A percentile compares a stretch with the other conserved stretches of the same genome.
These are phyloP conservation scores for Pythium coloratum DNA, from an alignment of 352 stramenopile genomes.

Conservation along the genomic window DNA sequence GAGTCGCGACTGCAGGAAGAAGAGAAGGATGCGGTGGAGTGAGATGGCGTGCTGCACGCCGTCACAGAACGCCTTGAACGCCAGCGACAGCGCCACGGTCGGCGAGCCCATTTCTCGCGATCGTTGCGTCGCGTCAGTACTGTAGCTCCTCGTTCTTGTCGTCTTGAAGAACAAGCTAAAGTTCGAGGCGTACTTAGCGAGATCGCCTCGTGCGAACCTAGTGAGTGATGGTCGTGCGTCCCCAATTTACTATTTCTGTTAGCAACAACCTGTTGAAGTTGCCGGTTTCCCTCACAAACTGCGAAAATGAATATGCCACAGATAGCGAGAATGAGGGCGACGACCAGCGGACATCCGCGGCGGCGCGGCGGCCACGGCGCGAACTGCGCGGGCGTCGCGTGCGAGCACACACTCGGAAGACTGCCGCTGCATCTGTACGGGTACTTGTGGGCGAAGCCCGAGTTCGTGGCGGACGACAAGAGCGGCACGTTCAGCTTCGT, in stretches of 20 bases:
- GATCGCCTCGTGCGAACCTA: not conserved
- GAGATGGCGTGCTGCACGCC: slow-evolving; percentile 87
- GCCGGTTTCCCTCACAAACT: not conserved
- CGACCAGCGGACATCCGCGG: not conserved
- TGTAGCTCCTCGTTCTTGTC: not conserved
- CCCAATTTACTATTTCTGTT: too few relatives aligned
- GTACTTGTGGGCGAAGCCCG: slow-evolving; percentile 58
- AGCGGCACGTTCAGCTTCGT: slow-evolving; percentile 43
- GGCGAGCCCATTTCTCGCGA: slow-evolving; percentile 17
- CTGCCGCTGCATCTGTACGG: slow-evolving; percentile 64
- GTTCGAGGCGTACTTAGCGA: not conserved
- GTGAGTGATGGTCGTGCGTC: not conserved
- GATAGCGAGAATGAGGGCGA: not conserved
- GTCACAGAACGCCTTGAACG: slow-evolving; percentile 82
- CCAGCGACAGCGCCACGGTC: slow-evolving; percentile 52
- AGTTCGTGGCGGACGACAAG: slow-evolving; percentile 23
- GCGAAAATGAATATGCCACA: not conserved
- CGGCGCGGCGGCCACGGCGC: slow-evolving; percentile 23
- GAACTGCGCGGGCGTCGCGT: slow-evolving; percentile 60
- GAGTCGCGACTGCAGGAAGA: slow-evolving; percentile 84
- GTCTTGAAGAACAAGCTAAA: slow-evolving; percentile 19
- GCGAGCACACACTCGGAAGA: slow-evolving; percentile 59
- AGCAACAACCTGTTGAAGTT: slow-evolving; percentile 8
- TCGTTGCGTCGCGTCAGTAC: not conserved
- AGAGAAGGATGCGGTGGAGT: slow-evolving; percentile 82